These are phyloP conservation scores for Pyricularia sp. DNA, from an alignment of 2,329 filamentous ascomycete genomes.

Conservation along the genomic window DNA sequence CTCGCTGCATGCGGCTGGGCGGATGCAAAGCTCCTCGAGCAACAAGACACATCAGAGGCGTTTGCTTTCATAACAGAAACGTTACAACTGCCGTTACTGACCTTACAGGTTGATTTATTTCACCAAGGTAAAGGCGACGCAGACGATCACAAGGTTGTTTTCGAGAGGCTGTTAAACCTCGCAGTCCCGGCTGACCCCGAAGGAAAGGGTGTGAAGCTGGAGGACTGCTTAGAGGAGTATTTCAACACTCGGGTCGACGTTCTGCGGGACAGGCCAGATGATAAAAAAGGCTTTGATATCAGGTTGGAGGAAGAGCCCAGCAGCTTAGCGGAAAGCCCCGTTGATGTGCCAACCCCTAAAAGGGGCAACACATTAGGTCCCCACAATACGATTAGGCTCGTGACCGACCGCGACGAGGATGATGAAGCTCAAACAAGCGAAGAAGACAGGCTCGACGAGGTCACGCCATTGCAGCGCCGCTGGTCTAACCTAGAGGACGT, in stretches of 20 bases:
- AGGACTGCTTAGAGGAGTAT: conserved; percentile 85
- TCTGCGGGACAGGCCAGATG: conserved; percentile 52
- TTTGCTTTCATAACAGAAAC: conserved; percentile 91
- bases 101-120: conserved; percentile 87
- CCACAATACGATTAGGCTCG: conserved; percentile 20
- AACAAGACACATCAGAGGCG: conserved; percentile 92
- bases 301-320: background rate
- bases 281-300: conserved; percentile 29
- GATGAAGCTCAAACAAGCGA: conserved; percentile 3
- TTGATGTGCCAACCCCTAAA: conserved; percentile 3
- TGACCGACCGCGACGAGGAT: conserved; percentile 14
- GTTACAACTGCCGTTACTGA: conserved; percentile 73
- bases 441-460: conserved; percentile 6
- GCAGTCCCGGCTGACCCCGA: conserved; percentile 70
- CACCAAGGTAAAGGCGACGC: conserved; percentile 70
- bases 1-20: conserved; percentile 79
- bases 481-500: conserved; percentile 17
- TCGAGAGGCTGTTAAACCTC: conserved; percentile 80
- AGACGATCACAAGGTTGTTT: conserved; percentile 89
- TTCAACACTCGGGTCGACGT: conserved; percentile 94
- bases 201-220: conserved; percentile 61
- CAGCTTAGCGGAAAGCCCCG: background rate
- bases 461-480: conserved; percentile 18
- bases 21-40: conserved; percentile 61
- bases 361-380: conserved; percentile 12